Conservation (phyloP, 2,329 filamentous ascomycete genomes). For the Beauveria asiatica region DNA sequence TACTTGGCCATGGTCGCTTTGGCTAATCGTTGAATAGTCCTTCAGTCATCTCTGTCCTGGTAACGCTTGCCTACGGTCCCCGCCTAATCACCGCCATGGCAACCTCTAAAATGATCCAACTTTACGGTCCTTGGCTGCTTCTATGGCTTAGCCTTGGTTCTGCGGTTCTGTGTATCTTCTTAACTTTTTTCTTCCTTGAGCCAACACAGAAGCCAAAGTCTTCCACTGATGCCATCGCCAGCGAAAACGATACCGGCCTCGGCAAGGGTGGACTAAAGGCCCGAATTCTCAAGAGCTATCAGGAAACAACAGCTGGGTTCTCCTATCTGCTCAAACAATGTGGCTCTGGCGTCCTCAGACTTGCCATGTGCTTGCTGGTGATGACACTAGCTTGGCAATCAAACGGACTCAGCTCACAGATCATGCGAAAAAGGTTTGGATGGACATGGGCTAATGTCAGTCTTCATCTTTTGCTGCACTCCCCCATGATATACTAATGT, state of each 20-base stretch:
- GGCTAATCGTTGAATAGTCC: not conserved
- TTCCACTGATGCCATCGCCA: not conserved
- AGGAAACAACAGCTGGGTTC: not conserved
- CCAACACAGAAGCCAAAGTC: not conserved
- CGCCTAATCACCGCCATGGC: not conserved
- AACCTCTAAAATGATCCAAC: not conserved
- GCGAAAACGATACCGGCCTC: not conserved
- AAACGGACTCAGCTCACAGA: not conserved
- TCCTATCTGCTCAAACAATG: not conserved
- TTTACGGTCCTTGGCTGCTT: not conserved
- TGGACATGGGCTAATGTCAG: slow-evolving; percentile 1
- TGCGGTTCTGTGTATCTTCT: accelerated
- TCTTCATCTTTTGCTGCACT: not conserved
- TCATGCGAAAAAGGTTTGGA: slow-evolving; percentile 2
- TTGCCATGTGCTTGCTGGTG: not conserved
- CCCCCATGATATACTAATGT: not conserved
- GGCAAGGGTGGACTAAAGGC: not conserved
- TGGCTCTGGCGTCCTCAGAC: not conserved
- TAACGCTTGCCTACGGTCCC: not conserved
- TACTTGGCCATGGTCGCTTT: not conserved
- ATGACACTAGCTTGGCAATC: slow-evolving; percentile 2
- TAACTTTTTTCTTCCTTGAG: not conserved
- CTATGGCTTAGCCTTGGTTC: not conserved
- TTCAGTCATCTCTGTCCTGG: not conserved
- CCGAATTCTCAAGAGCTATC: not conserved